A percentile compares a stretch with the other conserved stretches of the same genome.
Conservation (phyloP, 2,329 filamentous ascomycete genomes). For the Fusarium beomiforme region DNA sequence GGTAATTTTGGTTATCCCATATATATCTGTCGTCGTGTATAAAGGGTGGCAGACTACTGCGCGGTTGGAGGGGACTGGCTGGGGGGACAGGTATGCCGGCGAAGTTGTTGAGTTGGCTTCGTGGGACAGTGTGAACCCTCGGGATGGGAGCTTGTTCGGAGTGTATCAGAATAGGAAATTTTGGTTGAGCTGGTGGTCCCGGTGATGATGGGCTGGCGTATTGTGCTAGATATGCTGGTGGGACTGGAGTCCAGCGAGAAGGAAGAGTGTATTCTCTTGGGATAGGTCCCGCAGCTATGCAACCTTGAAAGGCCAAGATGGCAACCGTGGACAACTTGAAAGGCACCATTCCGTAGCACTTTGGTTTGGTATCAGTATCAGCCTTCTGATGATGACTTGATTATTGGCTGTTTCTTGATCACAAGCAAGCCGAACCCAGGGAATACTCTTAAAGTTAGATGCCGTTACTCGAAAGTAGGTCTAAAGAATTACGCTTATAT, state of each 20-base stretch:
- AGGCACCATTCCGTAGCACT: background rate
- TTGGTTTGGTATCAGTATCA: too few relatives aligned
- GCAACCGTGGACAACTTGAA: background rate
- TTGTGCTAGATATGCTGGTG: too few relatives aligned
- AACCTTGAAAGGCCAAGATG: background rate
- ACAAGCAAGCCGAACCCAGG: too few relatives aligned
- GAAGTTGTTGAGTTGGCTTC: background rate
- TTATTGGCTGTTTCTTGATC: too few relatives aligned
- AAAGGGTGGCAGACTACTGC: background rate
- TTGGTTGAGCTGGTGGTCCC: too few relatives aligned
- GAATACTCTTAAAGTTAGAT: too few relatives aligned
- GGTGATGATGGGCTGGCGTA: too few relatives aligned
- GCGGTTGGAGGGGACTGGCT: background rate
- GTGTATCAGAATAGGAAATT: too few relatives aligned
- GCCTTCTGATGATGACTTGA: too few relatives aligned
- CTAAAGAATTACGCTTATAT: too few relatives aligned
- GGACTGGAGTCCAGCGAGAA: background rate
- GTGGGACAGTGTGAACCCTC: background rate
- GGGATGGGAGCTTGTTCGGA: background rate
- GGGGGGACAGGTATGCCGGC: background rate
- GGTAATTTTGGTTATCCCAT: background rate
- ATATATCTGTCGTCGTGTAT: background rate
- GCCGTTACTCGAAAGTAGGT: too few relatives aligned
- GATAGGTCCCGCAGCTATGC: background rate
- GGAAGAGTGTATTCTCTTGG: too few relatives aligned